A percentile compares a stretch with the other conserved stretches of the same genome.
Conservation (phyloP, 2,329 filamentous ascomycete species). For the Trichoderma hamatum region DNA sequence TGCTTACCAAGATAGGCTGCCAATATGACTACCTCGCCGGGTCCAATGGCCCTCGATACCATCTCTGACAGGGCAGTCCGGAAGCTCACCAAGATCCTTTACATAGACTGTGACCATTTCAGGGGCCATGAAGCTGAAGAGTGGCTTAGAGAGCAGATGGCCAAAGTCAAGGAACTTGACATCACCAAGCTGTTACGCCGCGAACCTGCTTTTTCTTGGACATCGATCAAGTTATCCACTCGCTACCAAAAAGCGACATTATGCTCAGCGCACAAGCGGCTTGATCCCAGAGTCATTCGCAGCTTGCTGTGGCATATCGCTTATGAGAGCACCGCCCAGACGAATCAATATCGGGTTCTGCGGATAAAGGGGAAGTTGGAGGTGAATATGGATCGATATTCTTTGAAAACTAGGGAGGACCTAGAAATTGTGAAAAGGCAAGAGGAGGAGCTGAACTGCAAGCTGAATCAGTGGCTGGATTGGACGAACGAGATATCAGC, state of each 20-base stretch:
- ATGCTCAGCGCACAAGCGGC: slow-evolving; percentile 45
- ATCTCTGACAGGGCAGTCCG: slow-evolving; percentile 35
- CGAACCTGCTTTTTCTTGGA: slow-evolving; percentile 36
- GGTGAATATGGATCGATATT: not conserved
- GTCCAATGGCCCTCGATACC: slow-evolving; percentile 25
- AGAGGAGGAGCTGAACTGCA: not conserved
- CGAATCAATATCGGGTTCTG: slow-evolving; percentile 36
- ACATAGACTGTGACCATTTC: slow-evolving; percentile 38
- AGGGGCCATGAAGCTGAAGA: slow-evolving; percentile 34
- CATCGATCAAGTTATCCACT: slow-evolving; percentile 34
- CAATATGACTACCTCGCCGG: not conserved
- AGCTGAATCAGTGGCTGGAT: slow-evolving; percentile 33
- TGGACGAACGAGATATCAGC: slow-evolving; percentile 36
- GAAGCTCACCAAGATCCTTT: slow-evolving; percentile 43
- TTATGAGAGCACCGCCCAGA: slow-evolving; percentile 45
- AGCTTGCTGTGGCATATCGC: slow-evolving; percentile 48
- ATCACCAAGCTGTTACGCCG: slow-evolving; percentile 34
- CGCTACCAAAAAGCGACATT: slow-evolving; percentile 41
- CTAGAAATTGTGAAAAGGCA: not conserved
- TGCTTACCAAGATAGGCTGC: not conserved
- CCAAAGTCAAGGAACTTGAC: slow-evolving; percentile 18
- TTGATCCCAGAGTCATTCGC: slow-evolving; percentile 50
- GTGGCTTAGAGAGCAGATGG: slow-evolving; percentile 45
- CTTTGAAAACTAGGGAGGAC: too few species aligned
- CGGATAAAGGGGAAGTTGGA: slow-evolving; percentile 24